Percentiles rank a stretch among this genome's conserved stretches.
Evolutionary conservation across 768 basidiomycete species (phyloP).

Genomic region (Tylopilus felleus): DNA sequence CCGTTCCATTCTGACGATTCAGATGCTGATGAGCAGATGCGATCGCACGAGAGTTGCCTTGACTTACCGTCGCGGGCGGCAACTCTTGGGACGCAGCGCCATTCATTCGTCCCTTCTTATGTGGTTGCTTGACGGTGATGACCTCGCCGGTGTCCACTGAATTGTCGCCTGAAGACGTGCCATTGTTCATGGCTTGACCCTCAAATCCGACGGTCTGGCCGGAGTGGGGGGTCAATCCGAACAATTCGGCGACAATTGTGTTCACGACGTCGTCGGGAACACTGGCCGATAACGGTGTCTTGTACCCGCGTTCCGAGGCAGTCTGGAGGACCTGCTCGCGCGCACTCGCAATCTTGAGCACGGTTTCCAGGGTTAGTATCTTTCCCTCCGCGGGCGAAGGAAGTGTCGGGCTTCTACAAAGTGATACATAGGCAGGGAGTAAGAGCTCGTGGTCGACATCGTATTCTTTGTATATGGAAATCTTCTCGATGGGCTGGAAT

Average conservation of each 20-base stretch:
- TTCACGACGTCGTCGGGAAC: constrained; percentile 26
- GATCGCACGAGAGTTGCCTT: neutral
- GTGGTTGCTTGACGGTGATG: neutral
- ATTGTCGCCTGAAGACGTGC: neutral
- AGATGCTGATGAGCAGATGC: neutral
- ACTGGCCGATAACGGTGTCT: constrained; percentile 27
- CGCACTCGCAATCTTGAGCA: constrained; percentile 48
- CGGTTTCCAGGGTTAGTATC: constrained; percentile 54
- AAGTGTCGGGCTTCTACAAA: constrained; percentile 51
- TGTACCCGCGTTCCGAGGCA: constrained; percentile 28
- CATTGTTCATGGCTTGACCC: constrained; percentile 8
- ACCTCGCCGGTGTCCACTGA: neutral
- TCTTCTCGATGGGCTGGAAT: constrained; percentile 49
- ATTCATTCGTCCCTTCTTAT: neutral
- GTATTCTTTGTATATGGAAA: constrained; percentile 54
- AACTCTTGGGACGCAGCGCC: neutral
- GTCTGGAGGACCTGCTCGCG: constrained; percentile 45
- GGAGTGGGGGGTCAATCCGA: constrained; percentile 21
- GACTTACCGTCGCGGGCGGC: neutral
- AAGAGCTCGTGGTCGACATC: constrained; percentile 47
- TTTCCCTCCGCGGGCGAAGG: constrained; percentile 52
- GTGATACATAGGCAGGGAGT: constrained; percentile 46
- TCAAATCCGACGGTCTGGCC: neutral
- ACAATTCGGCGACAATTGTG: constrained; percentile 32
- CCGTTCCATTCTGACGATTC: neutral